Evolutionary conservation across 495 filamentous ascomycete species (phyloP), one percentile per base, ranked within the genome.

Genomic region (Penicillium herquei): DNA sequence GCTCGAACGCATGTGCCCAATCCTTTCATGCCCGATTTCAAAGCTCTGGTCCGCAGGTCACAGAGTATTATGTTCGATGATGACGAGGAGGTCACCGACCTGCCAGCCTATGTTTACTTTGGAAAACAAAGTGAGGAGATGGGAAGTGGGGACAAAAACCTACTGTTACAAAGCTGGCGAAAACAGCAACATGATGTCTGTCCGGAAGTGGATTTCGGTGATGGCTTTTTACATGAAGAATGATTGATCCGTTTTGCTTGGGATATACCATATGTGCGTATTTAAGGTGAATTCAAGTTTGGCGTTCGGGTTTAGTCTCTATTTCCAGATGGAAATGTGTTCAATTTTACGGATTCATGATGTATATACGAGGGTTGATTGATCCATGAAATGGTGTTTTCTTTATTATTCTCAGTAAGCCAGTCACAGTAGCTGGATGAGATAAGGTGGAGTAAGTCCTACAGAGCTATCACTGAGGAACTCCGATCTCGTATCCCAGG

Each of bases 401-500:
- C 34, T 37, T 37, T 37, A 26, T 26, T 26, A 26, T 26, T 26
- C 2, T 26, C 21, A 26, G 21, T 1, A 26, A 26, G 4, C 21
- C 21, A 26, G 21, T 26, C 21, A 26, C 4, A 26, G 21, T 37
- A 37, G 34, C 34, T 9, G 34, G 34, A 13, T 13, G 34, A 37
- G 34, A 37, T 10, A 10, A 43, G n/a, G 26, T 16, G 8, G 35
- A 21, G n/a, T n/a, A 33, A 39, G n/a, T 52, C 56, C 41, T 17
- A n/a, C n/a, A n/a, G n/a, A n/a, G n/a, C n/a, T n/a, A 17, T 58
- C 42, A 77, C 32, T 68, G 61, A 26, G 73, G 71, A 56, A 85
- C 71, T 6, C 81, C 81, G 59, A 98, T 96, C 70, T 98, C 94
- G 70, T 98, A 98, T 45, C 94, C 94, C 40, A 98, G 80, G 31